Percentiles rank a stretch among this genome's conserved stretches.
Evolutionary conservation across 352 stramenopile genomes (phyloP).

Genomic region (Phytophthora hybrid): DNA sequence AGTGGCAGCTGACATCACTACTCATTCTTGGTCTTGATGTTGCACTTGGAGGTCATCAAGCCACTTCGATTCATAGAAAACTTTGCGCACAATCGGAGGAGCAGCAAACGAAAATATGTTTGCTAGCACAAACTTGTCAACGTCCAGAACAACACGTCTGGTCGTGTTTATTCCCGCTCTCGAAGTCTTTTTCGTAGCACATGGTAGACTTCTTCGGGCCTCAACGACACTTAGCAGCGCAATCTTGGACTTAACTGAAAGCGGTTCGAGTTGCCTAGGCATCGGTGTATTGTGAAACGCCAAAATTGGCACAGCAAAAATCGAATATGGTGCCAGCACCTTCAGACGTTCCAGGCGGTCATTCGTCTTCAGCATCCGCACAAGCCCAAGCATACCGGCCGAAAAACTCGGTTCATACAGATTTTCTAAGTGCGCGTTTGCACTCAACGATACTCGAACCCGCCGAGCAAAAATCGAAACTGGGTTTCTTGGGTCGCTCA

Average conservation of each 20-base stretch:
- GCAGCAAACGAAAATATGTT: not conserved
- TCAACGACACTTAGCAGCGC: not conserved
- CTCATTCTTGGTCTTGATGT: not conserved
- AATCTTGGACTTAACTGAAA: not conserved
- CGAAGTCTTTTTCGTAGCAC: not conserved
- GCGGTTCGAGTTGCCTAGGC: not conserved
- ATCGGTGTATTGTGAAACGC: not conserved
- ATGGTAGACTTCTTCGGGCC: not conserved
- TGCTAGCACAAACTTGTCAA: not conserved
- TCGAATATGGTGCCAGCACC: not conserved
- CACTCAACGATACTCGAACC: not conserved
- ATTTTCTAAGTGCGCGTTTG: not conserved
- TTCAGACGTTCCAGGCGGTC: not conserved
- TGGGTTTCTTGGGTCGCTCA: not conserved
- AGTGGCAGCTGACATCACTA: too few species aligned
- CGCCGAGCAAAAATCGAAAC: not conserved
- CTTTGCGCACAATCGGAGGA: not conserved
- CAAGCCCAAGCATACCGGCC: not conserved
- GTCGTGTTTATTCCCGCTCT: not conserved
- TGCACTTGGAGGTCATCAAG: not conserved
- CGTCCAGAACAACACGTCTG: not conserved
- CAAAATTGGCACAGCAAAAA: not conserved
- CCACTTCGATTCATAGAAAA: not conserved
- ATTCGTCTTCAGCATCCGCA: not conserved
- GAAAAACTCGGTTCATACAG: not conserved